Base-by-base conservation (phyloP, 129 eudicot genomes). In the Tagetes erecta region DNA sequence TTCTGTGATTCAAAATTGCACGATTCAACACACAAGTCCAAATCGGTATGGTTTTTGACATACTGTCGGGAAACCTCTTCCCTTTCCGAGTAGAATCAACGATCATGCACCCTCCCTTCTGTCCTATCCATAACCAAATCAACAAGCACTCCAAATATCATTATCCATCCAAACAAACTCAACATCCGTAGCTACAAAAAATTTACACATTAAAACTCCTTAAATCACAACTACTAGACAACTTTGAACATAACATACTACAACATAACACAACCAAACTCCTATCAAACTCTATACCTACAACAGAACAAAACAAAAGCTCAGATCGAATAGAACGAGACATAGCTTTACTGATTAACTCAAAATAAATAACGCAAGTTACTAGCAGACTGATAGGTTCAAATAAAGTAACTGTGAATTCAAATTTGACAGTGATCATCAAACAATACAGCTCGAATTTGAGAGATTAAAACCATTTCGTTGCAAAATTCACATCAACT, bases 51-150 rank as follows among this genome's bases (percentile, higher is more conserved):
- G 97, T 91, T 88, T 88, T 95, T 36, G 99, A 88, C 99, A 95
- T 91, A 82, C 99, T 95, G 70, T 95, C 99, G 0, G 99, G 99
- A 84, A 90, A 95, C 55, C 97, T 86, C 88, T 91, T 90, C 74
- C 99, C 99, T 85, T 91, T 95, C 59, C 99, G 77, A 62, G 99
- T 95, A 40, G 97, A 88, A 85, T 95, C 99, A 66, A 95, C 91
- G 74, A 95, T 84, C 77, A 95, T 86, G 64, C 97, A 91, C 58
- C 97, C 97, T 73, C 97, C 99, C 88, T 63, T 86, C 97, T 87
- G 93, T 84, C 93, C 99, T 88, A 86, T 72, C 84, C 85, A 84
- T 63, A 72, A 82, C 31, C 71, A 63, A 82, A 40, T 27, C 60
- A 71, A 72, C 55, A 36, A 13, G 59, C 74, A 74, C 80, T 53